Evolutionary conservation across 495 filamentous ascomycete species (phyloP).

Genomic region (Aspergillus avenaceus): DNA sequence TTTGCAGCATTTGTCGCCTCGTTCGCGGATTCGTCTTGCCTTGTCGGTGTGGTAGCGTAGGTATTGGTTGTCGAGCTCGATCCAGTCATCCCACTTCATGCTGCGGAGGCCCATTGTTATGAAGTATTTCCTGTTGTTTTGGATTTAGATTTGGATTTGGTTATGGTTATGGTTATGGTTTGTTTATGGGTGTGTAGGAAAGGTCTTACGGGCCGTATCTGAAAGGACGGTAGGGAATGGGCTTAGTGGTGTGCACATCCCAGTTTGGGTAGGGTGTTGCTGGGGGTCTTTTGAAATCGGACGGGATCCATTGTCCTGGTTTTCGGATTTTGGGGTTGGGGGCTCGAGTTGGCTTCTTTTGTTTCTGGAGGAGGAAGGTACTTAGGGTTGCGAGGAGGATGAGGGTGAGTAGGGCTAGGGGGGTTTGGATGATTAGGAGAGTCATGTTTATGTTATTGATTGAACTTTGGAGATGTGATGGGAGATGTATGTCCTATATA

Average conservation of each 20-base stretch:
- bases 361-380: neutral
- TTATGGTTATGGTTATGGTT: neutral
- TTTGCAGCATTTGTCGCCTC: conserved; percentile 63
- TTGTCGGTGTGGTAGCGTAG: conserved; percentile 74
- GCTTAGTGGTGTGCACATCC: conserved; percentile 67
- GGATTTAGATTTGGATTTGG: neutral
- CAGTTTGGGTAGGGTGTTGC: conserved; percentile 67
- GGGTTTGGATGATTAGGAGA: neutral
- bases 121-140: conserved; percentile 51
- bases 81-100: conserved; percentile 81
- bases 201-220: conserved; percentile 65
- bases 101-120: conserved; percentile 80
- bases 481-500: neutral
- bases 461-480: neutral
- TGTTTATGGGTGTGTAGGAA: neutral
- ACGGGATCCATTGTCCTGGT: conserved; percentile 61
- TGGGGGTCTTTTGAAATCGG: conserved; percentile 62
- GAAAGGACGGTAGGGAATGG: conserved; percentile 81
- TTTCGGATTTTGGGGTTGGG: neutral
- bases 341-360: conserved; percentile 15
- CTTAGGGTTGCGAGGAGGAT: neutral
- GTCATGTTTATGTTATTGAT: neutral
- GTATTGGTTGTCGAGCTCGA: conserved; percentile 84
- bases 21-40: conserved; percentile 62
- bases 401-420: neutral